Evolutionary conservation across 2,329 filamentous ascomycete genomes (phyloP).

Genomic region (Exophiala lecanii-corni): DNA sequence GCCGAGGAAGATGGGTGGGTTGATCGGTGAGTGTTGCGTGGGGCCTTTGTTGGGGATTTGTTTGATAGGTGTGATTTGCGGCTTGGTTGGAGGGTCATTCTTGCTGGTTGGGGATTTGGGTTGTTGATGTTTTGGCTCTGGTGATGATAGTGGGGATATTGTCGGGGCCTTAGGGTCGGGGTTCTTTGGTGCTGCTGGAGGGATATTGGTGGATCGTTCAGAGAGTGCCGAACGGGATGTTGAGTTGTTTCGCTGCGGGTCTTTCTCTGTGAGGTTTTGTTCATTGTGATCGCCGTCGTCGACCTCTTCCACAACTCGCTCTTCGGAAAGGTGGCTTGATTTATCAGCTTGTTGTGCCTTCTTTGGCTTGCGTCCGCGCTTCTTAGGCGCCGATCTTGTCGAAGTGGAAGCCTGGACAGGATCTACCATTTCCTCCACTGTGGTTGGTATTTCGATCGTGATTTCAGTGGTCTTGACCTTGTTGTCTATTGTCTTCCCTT

Average conservation of each 20-base stretch:
- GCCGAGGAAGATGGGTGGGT: slow-evolving; percentile 10
- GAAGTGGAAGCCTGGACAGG: too few relatives aligned
- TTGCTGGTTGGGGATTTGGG: slow-evolving; percentile 1
- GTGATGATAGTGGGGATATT: slow-evolving; percentile 13
- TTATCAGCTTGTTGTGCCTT: slow-evolving; percentile 11
- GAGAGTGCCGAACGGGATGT: slow-evolving; percentile 2
- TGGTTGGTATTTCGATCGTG: slow-evolving; percentile 18
- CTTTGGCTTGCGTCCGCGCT: slow-evolving; percentile 25
- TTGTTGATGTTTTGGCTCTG: slow-evolving; percentile 6
- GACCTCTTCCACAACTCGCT: not conserved
- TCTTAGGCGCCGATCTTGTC: slow-evolving; percentile 23
- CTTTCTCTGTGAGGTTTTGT: not conserved
- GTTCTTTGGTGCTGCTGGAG: not conserved
- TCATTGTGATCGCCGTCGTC: slow-evolving; percentile 7
- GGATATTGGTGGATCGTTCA: slow-evolving; percentile 17
- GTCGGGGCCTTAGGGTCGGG: slow-evolving; percentile 9
- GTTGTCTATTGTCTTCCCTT: not conserved
- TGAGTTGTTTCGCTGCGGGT: not conserved
- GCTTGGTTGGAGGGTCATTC: slow-evolving; percentile 3
- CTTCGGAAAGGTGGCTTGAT: not conserved
- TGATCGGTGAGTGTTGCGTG: slow-evolving; percentile 26
- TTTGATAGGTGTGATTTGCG: not conserved
- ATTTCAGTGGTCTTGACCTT: slow-evolving; percentile 12
- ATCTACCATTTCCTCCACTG: slow-evolving; percentile 12
- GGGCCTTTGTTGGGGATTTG: slow-evolving; percentile 17